Conservation (phyloP, 768 basidiomycete species). For the Butyriboletus loyo region DNA sequence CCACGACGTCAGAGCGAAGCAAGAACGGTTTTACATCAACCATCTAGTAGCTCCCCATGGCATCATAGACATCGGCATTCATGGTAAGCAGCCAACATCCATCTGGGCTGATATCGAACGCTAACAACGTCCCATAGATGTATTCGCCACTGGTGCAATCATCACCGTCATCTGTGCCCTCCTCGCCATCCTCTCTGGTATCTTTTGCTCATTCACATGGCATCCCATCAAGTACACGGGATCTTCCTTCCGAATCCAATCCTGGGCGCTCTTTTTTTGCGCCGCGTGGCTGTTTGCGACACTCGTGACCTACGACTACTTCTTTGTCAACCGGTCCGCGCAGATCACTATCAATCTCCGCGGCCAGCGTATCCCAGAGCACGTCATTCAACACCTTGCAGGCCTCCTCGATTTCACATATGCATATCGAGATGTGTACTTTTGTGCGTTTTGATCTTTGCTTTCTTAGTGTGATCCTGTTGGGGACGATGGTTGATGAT, state of each 20-base stretch:
- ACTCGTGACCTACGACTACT: constrained; percentile 45
- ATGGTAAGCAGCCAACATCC: constrained; percentile 7
- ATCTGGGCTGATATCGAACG: not conserved
- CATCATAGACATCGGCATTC: constrained; percentile 5
- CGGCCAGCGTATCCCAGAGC: constrained; percentile 34
- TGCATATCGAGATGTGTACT: constrained; percentile 44
- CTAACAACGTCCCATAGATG: constrained; percentile 29
- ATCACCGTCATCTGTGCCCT: constrained; percentile 35
- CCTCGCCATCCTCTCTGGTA: constrained; percentile 30
- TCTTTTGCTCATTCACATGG: constrained; percentile 26
- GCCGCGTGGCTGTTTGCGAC: constrained; percentile 47
- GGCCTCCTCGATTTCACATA: constrained; percentile 37
- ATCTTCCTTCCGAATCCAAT: constrained; percentile 32
- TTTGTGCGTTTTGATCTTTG: constrained; percentile 33
- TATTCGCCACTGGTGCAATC: constrained; percentile 38
- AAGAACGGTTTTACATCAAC: constrained; percentile 11
- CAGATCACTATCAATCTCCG: constrained; percentile 43
- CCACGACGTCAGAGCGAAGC: constrained; percentile 8
- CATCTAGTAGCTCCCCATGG: constrained; percentile 4
- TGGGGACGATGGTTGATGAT: not conserved
- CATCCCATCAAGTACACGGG: constrained; percentile 1
- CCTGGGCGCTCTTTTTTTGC: constrained; percentile 39
- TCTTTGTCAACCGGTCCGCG: constrained; percentile 45
- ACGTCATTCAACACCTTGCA: constrained; percentile 37
- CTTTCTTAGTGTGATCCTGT: not conserved